A percentile compares a stretch with the other conserved stretches of the same genome.
Evolutionary conservation across 164 flowering plant genomes (phyloP).

Genomic region (Sextonia rubra): DNA sequence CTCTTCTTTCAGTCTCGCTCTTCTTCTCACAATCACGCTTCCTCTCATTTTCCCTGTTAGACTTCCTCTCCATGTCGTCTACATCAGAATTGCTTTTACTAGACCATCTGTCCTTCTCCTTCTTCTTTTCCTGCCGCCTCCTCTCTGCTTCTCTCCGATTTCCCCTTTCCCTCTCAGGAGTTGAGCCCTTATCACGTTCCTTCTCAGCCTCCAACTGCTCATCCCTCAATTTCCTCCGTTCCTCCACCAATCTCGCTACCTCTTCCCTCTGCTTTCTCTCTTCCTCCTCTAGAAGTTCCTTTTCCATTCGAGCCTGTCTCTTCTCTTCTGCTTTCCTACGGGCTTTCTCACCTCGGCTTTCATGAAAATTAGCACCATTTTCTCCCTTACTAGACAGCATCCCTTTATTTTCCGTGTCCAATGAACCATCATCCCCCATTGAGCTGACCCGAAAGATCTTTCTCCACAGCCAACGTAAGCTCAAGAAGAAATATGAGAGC

Average conservation of each 20-base stretch:
- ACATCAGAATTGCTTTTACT: slow-evolving; percentile 86
- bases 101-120: slow-evolving; percentile 75
- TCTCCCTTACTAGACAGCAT: slow-evolving; percentile 53
- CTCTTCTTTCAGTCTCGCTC: slow-evolving; percentile 53
- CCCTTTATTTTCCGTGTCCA: slow-evolving; percentile 49
- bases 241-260: slow-evolving; percentile 91
- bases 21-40: slow-evolving; percentile 56
- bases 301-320: slow-evolving; percentile 90
- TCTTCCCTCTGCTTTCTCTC: slow-evolving; percentile 96
- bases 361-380: slow-evolving; percentile 46
- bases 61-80: slow-evolving; percentile 65
- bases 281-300: slow-evolving; percentile 86
- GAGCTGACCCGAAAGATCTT: slow-evolving; percentile 66
- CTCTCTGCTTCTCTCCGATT: slow-evolving; percentile 65
- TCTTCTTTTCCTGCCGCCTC: slow-evolving; percentile 71
- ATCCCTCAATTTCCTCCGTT: slow-evolving; percentile 73
- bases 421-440: slow-evolving; percentile 36
- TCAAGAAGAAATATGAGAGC: slow-evolving; percentile 46
- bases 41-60: slow-evolving; percentile 53
- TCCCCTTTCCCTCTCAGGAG: slow-evolving; percentile 45
- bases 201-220: slow-evolving; percentile 51
- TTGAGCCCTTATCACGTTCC: slow-evolving; percentile 4
- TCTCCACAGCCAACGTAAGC: slow-evolving; percentile 78
- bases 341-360: slow-evolving; percentile 85
- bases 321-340: slow-evolving; percentile 97